Evolutionary conservation across 768 basidiomycete genomes (phyloP), one percentile per base, ranked within the genome.

Genomic region (Austroboletus festivus): DNA sequence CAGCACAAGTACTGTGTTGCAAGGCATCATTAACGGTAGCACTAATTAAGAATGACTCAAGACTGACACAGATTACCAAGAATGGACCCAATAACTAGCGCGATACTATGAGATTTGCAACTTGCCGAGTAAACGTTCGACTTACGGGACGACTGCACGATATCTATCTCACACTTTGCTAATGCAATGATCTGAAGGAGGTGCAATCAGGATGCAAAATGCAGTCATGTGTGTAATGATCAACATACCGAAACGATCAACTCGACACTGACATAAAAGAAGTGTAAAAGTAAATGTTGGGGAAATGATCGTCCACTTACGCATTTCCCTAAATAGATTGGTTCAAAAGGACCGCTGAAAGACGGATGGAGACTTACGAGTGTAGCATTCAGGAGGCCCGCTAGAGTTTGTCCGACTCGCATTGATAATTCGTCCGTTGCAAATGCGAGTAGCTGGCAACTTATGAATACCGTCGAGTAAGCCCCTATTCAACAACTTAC

Each of bases 341-440:
- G 35, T 54, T 8, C 46, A 38, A 34, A 41, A 5, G 12, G 28
- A 18, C 21, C 9, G 18, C 21, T n/a, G 9, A 38, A 47, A 44
- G 11, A 24, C 10, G 11, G 6, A 23, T 45, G 21, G 12, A 37
- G 9, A 62, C 78, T 54, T 55, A 89, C 86, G 54, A 90, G 71
- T 13, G 90, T 93, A 19, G 91, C 91, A 68, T 93, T 93, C 47
- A 93, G 63, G 3, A 93, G 75, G 33, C 90, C 90, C 3, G 89
- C 89, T 11, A 91, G 69, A 2, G 89, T 89, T 64, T 89, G 85
- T 2, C 90, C 91, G 2, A 92, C 83, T 24, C 89, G 81, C 47
- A 90, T 59, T 3, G 91, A 87, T 16, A 93, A 55, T 54, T 93
- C 88, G 50, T 93, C 91, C 0, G 91, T 93, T 1, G 89, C 89